phyloP scores from a whole-genome alignment of 768 basidiomycete genomes.

The Kwoniella heveanensis region DNA sequence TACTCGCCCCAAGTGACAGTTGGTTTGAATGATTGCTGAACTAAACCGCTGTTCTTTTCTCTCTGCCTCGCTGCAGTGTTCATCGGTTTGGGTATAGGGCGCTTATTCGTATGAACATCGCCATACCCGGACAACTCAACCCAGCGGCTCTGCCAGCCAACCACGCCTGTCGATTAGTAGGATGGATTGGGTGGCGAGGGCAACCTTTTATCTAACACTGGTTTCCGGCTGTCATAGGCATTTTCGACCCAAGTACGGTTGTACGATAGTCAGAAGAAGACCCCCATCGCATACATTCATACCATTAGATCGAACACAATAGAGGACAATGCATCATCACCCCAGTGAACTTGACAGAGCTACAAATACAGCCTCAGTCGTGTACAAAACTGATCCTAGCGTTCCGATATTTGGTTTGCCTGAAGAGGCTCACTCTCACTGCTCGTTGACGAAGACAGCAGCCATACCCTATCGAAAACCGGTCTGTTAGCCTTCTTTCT shows the following conservation, averaged over 20 bases:
- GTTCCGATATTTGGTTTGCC: not conserved
- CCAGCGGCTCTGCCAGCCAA: too few species aligned
- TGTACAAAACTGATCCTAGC: constrained; percentile 6
- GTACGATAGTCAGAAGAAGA: constrained; percentile 1
- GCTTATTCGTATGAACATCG: constrained; percentile 16
- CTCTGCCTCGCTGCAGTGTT: too few species aligned
- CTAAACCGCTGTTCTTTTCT: too few species aligned
- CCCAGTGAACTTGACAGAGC: not conserved
- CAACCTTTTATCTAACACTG: too few species aligned
- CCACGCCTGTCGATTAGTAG: too few species aligned
- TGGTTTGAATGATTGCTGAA: not conserved
- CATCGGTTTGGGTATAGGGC: constrained; percentile 18
- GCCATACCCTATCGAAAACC: constrained; percentile 32
- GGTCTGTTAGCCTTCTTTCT: constrained; percentile 6
- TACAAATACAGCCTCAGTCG: not conserved
- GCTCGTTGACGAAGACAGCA: constrained; percentile 52
- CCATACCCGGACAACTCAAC: not conserved
- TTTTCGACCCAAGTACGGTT: too few species aligned
- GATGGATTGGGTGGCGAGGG: too few species aligned
- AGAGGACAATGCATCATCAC: not conserved
- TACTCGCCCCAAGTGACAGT: not conserved
- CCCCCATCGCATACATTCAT: constrained; percentile 2
- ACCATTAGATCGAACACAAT: not conserved
- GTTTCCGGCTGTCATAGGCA: not conserved
- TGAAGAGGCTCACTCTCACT: constrained; percentile 34